Evolutionary conservation across 1,139 yeast species (phyloP).

Genomic region (Geotrichum bryndzae): DNA sequence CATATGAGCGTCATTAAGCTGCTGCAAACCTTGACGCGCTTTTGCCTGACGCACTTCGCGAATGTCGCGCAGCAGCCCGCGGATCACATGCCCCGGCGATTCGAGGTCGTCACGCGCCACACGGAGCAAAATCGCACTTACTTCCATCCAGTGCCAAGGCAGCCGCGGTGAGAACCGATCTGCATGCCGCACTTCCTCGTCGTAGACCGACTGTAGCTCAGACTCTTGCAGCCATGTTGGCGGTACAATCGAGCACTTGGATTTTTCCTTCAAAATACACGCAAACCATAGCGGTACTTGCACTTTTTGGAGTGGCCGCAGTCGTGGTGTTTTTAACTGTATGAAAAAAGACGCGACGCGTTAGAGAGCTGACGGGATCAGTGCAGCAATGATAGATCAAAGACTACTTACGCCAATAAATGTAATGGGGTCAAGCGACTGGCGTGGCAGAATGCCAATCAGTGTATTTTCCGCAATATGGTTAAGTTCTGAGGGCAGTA

Average conservation of each 20-base stretch:
- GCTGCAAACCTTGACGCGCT: slow-evolving; percentile 69
- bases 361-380: background rate
- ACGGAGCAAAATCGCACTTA: slow-evolving; percentile 60
- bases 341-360: background rate
- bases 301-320: slow-evolving; percentile 64
- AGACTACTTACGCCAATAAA: slow-evolving; percentile 52
- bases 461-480: slow-evolving; percentile 79
- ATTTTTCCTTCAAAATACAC: slow-evolving; percentile 70
- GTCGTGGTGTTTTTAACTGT: slow-evolving; percentile 38
- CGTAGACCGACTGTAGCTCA: slow-evolving; percentile 54
- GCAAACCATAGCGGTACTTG: slow-evolving; percentile 88
- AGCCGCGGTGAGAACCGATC: slow-evolving; percentile 55
- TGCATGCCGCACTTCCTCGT: slow-evolving; percentile 56
- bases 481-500: slow-evolving; percentile 72
- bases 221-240: slow-evolving; percentile 77
- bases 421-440: slow-evolving; percentile 56
- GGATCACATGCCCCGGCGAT: slow-evolving; percentile 57
- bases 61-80: slow-evolving; percentile 73
- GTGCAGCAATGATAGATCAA: background rate
- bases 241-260: slow-evolving; percentile 76
- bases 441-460: slow-evolving; percentile 69
- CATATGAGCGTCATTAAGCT: slow-evolving; percentile 75
- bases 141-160: slow-evolving; percentile 86
- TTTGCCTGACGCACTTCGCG: slow-evolving; percentile 79
- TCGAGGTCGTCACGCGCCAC: slow-evolving; percentile 68